phyloP scores from a whole-genome alignment of 2,329 filamentous ascomycete genomes.

The Venturia carpophila region DNA sequence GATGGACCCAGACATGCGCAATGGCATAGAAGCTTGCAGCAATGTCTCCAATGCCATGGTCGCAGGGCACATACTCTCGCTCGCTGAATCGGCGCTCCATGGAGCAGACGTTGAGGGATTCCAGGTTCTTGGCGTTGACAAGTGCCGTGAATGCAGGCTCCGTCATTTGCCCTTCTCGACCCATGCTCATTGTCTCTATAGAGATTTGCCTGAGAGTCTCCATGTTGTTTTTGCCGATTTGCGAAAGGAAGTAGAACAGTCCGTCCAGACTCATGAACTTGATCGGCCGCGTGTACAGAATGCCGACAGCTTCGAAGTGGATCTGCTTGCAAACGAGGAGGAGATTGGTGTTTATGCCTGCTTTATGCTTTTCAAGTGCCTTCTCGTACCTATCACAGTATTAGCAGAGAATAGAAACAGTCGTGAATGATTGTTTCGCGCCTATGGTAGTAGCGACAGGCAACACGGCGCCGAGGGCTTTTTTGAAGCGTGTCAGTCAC shows the following conservation, averaged over 20 bases:
- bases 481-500: neutral
- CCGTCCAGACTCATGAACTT: conserved; percentile 3
- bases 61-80: neutral
- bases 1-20: neutral
- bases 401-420: neutral
- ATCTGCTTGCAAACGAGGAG: neutral
- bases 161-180: neutral
- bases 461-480: neutral
- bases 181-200: conserved; percentile 1
- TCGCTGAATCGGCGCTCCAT: neutral
- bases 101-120: neutral
- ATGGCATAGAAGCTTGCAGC: conserved; percentile 4
- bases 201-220: neutral
- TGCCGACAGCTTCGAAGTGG: neutral
- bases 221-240: conserved; percentile 7
- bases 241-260: neutral
- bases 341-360: neutral
- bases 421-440: neutral
- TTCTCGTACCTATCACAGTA: neutral
- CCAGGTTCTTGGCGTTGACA: neutral
- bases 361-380: neutral
- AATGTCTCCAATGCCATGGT: conserved; percentile 2
- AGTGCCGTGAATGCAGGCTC: neutral
- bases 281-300: neutral
- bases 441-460: conserved; percentile 6